Base-by-base conservation (phyloP, 129 eudicot genomes). In the Rutidosis leptorrhynchoides region DNA sequence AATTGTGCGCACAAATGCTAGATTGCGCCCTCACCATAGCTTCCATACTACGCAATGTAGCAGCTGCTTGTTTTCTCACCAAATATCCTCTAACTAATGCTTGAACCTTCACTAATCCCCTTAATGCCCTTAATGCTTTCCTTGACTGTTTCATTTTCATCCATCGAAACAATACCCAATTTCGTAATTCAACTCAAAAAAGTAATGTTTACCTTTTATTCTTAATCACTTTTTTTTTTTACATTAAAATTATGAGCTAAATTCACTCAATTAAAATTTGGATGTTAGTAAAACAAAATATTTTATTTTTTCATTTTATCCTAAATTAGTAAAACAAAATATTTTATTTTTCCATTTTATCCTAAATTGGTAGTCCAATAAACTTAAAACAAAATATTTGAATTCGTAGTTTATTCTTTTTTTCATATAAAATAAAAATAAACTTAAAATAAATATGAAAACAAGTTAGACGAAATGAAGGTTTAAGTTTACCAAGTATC, bases 21-120 rank as follows among this genome's bases (percentile, higher is more conserved):
- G 87, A 85, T 58, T 90, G 97, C 58, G 93, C 97, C 63, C 93
- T 77, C 17, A 90, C 77, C 40, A 90, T 74, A 55, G 93, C 87
- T 60, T 90, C 90, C 96, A 87, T 84, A 30, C 96, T 79, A 59
- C 79, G 77, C 77, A 90, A 77, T 15, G 90, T 87, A n/a, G 93
- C 97, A n/a, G 89, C 77, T 6, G 96, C 94, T 81, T 87, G 96
- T 73, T 79, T 91, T 12, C 97, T 71, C 29, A 87, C 97, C 74
- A 91, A 58, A 74, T 62, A 86, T 4, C 97, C 97, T 77, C 96
- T 75, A 15, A 87, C 90, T 19, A 87, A 69, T 33, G 97, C 97
- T 73, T 91, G 97, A 52, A 91, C 71, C 78, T 91, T 91, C 79
- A 91, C 97, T 19, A 91, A 67, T 61, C 94, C 97, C 64, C 78